A percentile compares a stretch with the other conserved stretches of the same genome.
Conservation (phyloP, 768 basidiomycete genomes). For the Chalciporus piperatus region DNA sequence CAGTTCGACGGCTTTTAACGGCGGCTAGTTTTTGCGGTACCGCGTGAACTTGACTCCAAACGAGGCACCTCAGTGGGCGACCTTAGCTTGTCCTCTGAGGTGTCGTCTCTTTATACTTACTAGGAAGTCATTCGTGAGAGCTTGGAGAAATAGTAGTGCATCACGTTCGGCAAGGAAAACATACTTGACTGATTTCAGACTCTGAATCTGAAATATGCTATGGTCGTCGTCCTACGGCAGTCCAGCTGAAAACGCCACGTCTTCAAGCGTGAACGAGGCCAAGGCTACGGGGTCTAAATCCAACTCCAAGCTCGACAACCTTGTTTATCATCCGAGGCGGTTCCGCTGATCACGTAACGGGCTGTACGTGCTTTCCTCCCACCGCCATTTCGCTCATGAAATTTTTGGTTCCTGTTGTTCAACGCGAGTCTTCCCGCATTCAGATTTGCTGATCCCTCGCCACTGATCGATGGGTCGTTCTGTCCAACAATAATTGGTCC, state of each 20-base stretch:
- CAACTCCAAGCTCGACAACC: neutral
- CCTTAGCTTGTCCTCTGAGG: too few relatives aligned
- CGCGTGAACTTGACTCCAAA: slow-evolving; percentile 14
- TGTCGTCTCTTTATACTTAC: neutral
- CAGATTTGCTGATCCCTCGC: slow-evolving; percentile 15
- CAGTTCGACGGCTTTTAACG: neutral
- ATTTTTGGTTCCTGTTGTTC: slow-evolving; percentile 16
- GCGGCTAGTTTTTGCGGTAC: slow-evolving; percentile 11
- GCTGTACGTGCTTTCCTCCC: slow-evolving; percentile 17
- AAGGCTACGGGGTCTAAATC: too few relatives aligned
- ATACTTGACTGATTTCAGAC: neutral
- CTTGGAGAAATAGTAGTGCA: neutral
- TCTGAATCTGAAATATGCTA: neutral
- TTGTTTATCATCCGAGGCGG: slow-evolving; percentile 13
- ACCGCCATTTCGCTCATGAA: slow-evolving; percentile 17
- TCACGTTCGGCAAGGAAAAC: neutral
- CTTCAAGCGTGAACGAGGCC: neutral
- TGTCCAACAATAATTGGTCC: slow-evolving; percentile 7
- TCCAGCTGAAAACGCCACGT: neutral
- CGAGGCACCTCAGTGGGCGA: slow-evolving; percentile 1
- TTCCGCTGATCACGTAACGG: slow-evolving; percentile 33
- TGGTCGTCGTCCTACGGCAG: neutral
- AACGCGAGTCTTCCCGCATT: slow-evolving; percentile 16
- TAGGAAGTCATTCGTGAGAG: slow-evolving; percentile 11
- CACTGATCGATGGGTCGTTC: slow-evolving; percentile 15